phyloP scores from a whole-genome alignment of 768 basidiomycete genomes.

The Trametes sanguinea region DNA sequence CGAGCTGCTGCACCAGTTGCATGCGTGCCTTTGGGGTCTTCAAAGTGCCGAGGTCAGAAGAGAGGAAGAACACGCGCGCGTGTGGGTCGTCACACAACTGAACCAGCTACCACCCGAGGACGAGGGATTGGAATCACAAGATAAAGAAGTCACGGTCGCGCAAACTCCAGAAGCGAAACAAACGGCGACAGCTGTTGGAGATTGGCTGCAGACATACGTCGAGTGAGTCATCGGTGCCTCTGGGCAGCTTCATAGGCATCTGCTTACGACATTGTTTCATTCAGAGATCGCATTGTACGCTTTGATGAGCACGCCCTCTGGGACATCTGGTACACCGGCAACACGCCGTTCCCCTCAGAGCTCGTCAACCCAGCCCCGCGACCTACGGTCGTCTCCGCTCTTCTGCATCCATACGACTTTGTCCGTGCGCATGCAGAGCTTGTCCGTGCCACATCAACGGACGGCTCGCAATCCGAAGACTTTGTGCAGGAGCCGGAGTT shows the following conservation, averaged over 20 bases:
- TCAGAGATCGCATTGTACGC: constrained; percentile 45
- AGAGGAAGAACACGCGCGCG: constrained; percentile 36
- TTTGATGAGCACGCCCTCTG: constrained; percentile 58
- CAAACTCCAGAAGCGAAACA: constrained; percentile 12
- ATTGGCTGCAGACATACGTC: constrained; percentile 55
- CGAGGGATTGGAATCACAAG: background rate
- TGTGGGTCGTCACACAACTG: constrained; percentile 20
- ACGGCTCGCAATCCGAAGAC: constrained; percentile 23
- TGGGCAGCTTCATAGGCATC: background rate
- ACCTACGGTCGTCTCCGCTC: constrained; percentile 58
- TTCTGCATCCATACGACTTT: constrained; percentile 61
- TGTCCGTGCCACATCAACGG: background rate
- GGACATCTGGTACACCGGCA: constrained; percentile 75
- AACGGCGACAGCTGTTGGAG: constrained; percentile 37
- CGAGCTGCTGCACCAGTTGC: constrained; percentile 44
- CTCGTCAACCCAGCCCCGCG: constrained; percentile 71
- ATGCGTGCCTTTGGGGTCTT: constrained; percentile 40
- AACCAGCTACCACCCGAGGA: constrained; percentile 15
- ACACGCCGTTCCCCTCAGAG: constrained; percentile 67
- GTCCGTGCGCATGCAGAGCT: constrained; percentile 23
- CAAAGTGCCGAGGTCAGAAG: constrained; percentile 34
- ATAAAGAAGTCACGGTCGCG: background rate
- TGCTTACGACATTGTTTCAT: constrained; percentile 2
- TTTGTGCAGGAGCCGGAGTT: constrained; percentile 33
- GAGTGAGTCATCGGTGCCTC: constrained; percentile 39